Conservation (phyloP, 495 filamentous ascomycete species). For the Glonium stellatum region DNA sequence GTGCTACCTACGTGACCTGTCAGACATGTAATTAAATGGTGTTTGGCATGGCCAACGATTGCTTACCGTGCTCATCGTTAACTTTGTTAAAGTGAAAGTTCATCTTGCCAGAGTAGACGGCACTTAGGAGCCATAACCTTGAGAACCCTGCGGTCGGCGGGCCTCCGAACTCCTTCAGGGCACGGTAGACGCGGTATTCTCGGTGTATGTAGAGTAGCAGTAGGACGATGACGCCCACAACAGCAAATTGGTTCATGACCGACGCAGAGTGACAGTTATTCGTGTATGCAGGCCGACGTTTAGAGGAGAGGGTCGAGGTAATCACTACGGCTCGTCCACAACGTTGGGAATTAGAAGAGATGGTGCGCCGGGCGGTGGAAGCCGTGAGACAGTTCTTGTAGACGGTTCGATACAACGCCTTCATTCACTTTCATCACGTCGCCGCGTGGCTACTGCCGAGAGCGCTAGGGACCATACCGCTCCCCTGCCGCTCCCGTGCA, state of each 20-base stretch:
- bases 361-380: neutral
- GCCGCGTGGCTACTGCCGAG: neutral
- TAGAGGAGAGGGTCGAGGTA: neutral
- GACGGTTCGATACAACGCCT: neutral
- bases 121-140: constrained; percentile 27
- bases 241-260: constrained; percentile 9
- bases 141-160: constrained; percentile 27
- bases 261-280: neutral
- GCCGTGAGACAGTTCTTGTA: constrained; percentile 8
- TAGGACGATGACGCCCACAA: constrained; percentile 13
- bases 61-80: constrained; percentile 30
- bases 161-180: constrained; percentile 26
- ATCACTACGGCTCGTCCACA: neutral
- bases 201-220: constrained; percentile 15
- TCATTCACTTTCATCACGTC: neutral
- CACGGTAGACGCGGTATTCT: constrained; percentile 17
- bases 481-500: neutral
- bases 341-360: neutral
- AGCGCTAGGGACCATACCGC: neutral
- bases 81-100: constrained; percentile 27
- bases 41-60: neutral
- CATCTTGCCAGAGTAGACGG: constrained; percentile 28
- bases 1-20: constrained; percentile 32
- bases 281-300: constrained; percentile 5
- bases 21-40: neutral